Evolutionary conservation across 495 filamentous ascomycete species (phyloP).

Genomic region (Rhizodiscina lignyota): DNA sequence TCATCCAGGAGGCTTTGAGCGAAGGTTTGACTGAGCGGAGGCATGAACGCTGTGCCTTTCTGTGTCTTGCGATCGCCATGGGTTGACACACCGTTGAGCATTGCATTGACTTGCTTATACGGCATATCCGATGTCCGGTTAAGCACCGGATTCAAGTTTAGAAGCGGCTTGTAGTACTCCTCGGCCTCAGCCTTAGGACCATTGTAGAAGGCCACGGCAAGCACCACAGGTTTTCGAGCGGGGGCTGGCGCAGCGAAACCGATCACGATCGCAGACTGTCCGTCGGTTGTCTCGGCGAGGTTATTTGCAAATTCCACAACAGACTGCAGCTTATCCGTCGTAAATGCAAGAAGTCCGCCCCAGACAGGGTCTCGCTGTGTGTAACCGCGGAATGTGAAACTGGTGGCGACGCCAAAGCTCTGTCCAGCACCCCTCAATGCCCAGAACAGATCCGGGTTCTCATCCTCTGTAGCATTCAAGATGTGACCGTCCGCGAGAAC

Average conservation of each 20-base stretch:
- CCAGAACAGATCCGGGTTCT: conserved; percentile 23
- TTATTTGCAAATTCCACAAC: conserved; percentile 27
- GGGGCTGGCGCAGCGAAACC: conserved; percentile 25
- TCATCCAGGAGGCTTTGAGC: conserved; percentile 7
- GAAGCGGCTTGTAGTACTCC: conserved; percentile 20
- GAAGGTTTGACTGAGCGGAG: conserved; percentile 12
- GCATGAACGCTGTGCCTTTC: conserved; percentile 14
- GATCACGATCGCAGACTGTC: conserved; percentile 20
- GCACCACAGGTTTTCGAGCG: conserved; percentile 22
- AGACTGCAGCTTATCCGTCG: conserved; percentile 21
- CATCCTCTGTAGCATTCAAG: conserved; percentile 20
- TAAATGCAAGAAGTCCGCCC: conserved; percentile 29
- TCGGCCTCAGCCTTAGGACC: conserved; percentile 27
- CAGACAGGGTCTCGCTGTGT: conserved; percentile 28
- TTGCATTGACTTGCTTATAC: conserved; percentile 10
- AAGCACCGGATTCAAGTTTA: conserved; percentile 11
- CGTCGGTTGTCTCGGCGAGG: conserved; percentile 11
- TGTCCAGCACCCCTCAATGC: conserved; percentile 20
- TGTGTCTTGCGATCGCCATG: conserved; percentile 15
- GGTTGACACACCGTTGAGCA: conserved; percentile 5
- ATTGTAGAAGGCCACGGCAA: conserved; percentile 33
- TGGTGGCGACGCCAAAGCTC: conserved; percentile 22
- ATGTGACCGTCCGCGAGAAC: conserved; percentile 34
- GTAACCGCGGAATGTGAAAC: conserved; percentile 31
- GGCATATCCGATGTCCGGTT: conserved; percentile 10